Conservation (phyloP, 495 filamentous ascomycete species). For the Lepidopterella palustris region DNA sequence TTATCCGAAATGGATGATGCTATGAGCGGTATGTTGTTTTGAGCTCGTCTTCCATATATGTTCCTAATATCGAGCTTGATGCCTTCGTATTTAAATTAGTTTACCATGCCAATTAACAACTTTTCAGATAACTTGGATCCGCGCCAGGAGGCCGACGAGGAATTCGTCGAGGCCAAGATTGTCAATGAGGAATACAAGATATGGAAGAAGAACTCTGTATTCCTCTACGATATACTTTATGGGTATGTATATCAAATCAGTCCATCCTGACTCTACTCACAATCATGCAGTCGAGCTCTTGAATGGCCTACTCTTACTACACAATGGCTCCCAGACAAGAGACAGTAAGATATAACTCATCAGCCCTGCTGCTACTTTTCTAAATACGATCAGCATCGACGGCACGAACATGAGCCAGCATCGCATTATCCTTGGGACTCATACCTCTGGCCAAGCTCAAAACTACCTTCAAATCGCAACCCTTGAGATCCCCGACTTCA, state of each 20-base stretch:
- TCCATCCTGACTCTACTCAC: constrained; percentile 8
- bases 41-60: constrained; percentile 10
- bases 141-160: constrained; percentile 58
- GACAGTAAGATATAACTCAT: constrained; percentile 51
- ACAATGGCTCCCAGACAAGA: constrained; percentile 96
- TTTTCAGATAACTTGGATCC: constrained; percentile 31
- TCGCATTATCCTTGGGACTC: constrained; percentile 86
- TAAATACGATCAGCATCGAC: constrained; percentile 46
- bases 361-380: not conserved
- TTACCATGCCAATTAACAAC: not conserved
- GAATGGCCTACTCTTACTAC: constrained; percentile 98
- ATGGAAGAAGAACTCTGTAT: constrained; percentile 99
- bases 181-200: constrained; percentile 99
- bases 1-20: constrained; percentile 22
- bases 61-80: no score
- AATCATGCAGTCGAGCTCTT: constrained; percentile 88
- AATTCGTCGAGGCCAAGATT: constrained; percentile 70
- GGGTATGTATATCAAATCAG: not conserved
- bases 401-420: constrained; percentile 86
- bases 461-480: constrained; percentile 96
- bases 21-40: constrained; percentile 26
- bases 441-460: constrained; percentile 77
- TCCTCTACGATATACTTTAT: constrained; percentile 90
- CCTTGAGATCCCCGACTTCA: constrained; percentile 73
- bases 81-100: constrained; percentile 30